A percentile compares a stretch with the other conserved stretches of the same genome.
phyloP scores from a whole-genome alignment of 2,329 filamentous ascomycete species.

The Aspergillus neoniger region DNA sequence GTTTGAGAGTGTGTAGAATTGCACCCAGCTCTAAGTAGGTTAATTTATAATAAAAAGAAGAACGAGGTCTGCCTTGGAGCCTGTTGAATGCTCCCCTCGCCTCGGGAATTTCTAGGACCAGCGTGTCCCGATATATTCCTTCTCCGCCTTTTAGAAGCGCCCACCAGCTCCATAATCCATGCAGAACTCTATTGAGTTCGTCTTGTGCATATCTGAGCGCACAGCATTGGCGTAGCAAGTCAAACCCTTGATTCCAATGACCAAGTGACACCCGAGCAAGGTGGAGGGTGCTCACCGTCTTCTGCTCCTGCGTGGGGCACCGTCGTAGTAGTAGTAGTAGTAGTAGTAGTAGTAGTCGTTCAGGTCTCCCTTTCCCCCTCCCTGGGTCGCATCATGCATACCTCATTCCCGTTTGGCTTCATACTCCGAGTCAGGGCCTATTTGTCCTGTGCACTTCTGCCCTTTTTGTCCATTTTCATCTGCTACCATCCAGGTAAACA shows the following conservation, averaged over 20 bases:
- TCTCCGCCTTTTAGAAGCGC: conserved; percentile 12
- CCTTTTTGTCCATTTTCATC: background rate
- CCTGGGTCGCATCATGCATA: conserved; percentile 21
- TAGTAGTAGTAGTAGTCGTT: background rate
- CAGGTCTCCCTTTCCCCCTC: background rate
- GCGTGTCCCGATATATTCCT: background rate
- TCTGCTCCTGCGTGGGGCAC: conserved; percentile 18
- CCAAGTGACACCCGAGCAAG: conserved; percentile 8
- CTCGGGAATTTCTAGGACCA: no score
- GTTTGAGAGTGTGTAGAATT: no score
- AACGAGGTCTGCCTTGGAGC: no score
- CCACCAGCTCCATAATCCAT: conserved; percentile 8
- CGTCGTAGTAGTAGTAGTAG: background rate
- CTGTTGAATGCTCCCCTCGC: no score
- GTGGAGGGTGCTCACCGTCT: conserved; percentile 21
- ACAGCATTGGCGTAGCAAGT: conserved; percentile 4
- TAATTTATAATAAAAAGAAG: no score
- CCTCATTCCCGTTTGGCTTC: conserved; percentile 1
- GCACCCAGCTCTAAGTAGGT: no score
- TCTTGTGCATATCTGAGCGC: conserved; percentile 3
- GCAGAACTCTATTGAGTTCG: conserved; percentile 3
- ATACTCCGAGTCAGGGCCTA: background rate
- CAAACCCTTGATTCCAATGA: conserved; percentile 16
- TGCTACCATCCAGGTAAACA: background rate
- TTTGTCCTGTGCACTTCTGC: background rate